Evolutionary conservation across 2,329 filamentous ascomycete species (phyloP).

Genomic region (Neurospora sp.): DNA sequence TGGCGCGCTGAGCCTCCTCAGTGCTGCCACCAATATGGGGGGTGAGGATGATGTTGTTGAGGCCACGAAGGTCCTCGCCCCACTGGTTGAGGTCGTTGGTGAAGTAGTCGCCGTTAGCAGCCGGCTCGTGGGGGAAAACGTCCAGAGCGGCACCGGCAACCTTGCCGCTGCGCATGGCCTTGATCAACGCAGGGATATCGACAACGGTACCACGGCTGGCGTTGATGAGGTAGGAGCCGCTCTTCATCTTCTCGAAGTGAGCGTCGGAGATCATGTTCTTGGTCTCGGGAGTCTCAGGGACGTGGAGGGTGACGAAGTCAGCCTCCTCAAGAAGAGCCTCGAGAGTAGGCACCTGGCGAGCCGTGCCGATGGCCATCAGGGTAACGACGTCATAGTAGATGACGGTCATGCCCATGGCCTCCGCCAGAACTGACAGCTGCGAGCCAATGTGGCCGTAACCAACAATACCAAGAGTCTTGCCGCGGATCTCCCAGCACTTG

Average conservation of each 20-base stretch:
- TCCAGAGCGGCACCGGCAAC: constrained; percentile 92
- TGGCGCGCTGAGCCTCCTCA: constrained; percentile 92
- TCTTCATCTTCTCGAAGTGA: constrained; percentile 83
- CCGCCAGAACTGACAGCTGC: constrained; percentile 87
- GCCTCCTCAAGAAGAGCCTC: constrained; percentile 66
- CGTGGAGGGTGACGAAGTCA: constrained; percentile 91
- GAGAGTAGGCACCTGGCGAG: constrained; percentile 70
- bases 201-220: constrained; percentile 89
- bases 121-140: constrained; percentile 90
- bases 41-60: constrained; percentile 90
- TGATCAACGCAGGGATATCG: constrained; percentile 83
- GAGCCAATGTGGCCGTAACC: constrained; percentile 97
- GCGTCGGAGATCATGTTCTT: constrained; percentile 77
- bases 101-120: constrained; percentile 92
- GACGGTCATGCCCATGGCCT: constrained; percentile 96
- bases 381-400: constrained; percentile 96
- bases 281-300: constrained; percentile 87
- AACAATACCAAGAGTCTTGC: constrained; percentile 92
- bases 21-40: constrained; percentile 97
- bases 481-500: constrained; percentile 96
- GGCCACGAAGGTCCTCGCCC: constrained; percentile 70
- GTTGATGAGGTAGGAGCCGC: constrained; percentile 89
- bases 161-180: constrained; percentile 76
- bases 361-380: constrained; percentile 86
- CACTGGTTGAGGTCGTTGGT: constrained; percentile 72